Base-by-base conservation (phyloP, 2,329 filamentous ascomycete genomes). In the Lomentospora prolificans region DNA sequence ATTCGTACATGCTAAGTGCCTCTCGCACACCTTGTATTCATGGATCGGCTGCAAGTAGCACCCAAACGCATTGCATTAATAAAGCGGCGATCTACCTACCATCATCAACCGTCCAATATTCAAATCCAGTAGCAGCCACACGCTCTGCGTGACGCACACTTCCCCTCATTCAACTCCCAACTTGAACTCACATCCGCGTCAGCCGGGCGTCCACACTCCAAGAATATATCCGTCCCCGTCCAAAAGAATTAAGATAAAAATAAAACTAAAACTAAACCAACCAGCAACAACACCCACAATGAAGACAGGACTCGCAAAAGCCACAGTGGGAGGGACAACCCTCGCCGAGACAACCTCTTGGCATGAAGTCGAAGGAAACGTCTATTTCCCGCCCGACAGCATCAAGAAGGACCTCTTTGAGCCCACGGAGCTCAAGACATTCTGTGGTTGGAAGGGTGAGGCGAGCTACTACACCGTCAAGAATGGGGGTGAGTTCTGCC, bases 391-490 rank as follows among this genome's bases (percentile, higher is more conserved):
- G 44, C 74, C 72, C 0, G 67, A 70, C 6, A 65, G 73, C 6
- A 64, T 80, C 58, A 70, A 75, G 58, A 65, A 70, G 31, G 68
- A 74, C 56, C 69, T 70, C 59, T 73, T 82, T 58, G 66, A 64
- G 41, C 65, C 70, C 17, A 77, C 77, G 5, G 66, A 71, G 12
- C 71, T 73, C 9, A 70, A 68, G 44, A 81, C 79, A 0, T 66
- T 70, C 51, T 83, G 79, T 57, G 72, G 74, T 0, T 82, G 79
- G 78, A 83, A 82, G 64, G 80, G 80, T 2, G 69, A 74, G 28
- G 79, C 80, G 3, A 75, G 70, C 46, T 83, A 83, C 64, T 82
- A 82, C 64, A 76, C 72, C 22, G 65, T 83, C 56, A 74, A 70
- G 9, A 69, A 75, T 8, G 73, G 75, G 53, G 74, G 75, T 74